These are phyloP conservation scores for Stemphylium lycopersici DNA, from an alignment of 2,329 filamentous ascomycete species.

Conservation along the genomic window DNA sequence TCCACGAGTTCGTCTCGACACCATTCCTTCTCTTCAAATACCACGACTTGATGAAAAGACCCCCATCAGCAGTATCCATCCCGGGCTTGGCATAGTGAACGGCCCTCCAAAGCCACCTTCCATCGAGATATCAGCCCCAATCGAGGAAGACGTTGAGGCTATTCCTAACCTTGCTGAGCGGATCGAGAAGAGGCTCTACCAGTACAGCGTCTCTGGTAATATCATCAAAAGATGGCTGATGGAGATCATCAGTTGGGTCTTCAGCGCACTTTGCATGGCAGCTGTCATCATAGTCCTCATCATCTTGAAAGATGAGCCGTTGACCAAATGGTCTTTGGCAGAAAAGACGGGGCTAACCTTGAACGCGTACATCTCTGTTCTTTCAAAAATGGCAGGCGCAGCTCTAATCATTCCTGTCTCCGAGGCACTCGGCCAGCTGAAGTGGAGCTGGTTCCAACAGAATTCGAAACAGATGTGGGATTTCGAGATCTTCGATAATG, in stretches of 20 bases:
- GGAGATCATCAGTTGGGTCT: constrained; percentile 32
- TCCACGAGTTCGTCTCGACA: constrained; percentile 19
- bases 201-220: constrained; percentile 23
- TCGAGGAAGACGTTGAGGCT: neutral
- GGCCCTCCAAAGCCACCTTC: constrained; percentile 15
- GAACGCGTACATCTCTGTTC: constrained; percentile 36
- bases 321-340: constrained; percentile 13
- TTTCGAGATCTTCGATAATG: constrained; percentile 47
- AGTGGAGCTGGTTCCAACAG: constrained; percentile 44
- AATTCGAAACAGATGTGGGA: constrained; percentile 42
- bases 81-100: constrained; percentile 12
- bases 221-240: constrained; percentile 33
- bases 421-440: constrained; percentile 43
- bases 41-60: constrained; percentile 18
- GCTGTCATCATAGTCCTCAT: constrained; percentile 24
- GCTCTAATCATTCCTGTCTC: constrained; percentile 36
- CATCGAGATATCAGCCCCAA: constrained; percentile 10
- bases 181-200: constrained; percentile 26
- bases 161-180: constrained; percentile 29
- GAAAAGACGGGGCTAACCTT: constrained; percentile 23
- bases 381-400: constrained; percentile 38
- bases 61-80: neutral
- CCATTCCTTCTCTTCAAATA: constrained; percentile 9
- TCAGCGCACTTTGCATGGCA: constrained; percentile 36
- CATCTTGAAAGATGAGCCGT: constrained; percentile 7